Base-by-base conservation (phyloP, 768 basidiomycete species). In the Rhodotorula sphaerocarpa region DNA sequence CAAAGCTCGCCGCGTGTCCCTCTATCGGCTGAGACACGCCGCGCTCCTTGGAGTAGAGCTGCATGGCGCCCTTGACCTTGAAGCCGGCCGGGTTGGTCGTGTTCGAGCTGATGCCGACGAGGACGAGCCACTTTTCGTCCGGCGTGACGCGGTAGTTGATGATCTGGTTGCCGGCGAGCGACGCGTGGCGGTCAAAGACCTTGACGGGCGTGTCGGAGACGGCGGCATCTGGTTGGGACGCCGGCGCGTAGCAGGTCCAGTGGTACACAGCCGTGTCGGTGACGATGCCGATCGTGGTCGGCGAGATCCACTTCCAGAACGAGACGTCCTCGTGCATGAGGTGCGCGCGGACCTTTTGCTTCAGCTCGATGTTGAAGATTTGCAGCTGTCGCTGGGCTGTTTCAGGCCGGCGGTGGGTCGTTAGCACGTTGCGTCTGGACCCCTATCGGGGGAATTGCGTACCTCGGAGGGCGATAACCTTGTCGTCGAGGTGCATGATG, bases 11-110 rank as follows among this genome's bases (percentile, higher is more conserved):
- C 33, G 95, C 95, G 73, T 99, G 95, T 10, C 95, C 95, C 73
- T 99, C 95, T 59, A 99, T 99, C 41, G 95, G 88, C 77, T 99
- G 95, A 72, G 87, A 91, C 71, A 99, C 90, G 21, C 85, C 86
- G 25, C 95, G 81, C 65, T 95, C 92, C 63, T 84, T 79, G 74
- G 87, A 93, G 78, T 95, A 99, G 28, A 99, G 79, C 76, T 97
- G 95, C 87, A 99, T 95, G 11, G 88, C 82, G 33, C 95, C 95
- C 79, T 97, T 97, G 76, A 97, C 88, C 79, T 93, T 95, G 85
- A 99, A 99, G 0, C 88, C 90, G 31, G 85, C 87, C 12, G 92
- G 91, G 76, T 93, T 93, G 52, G 86, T 86, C 4, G 87, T 79
- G 76, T 92, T 92, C 47, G 87, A 87, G 1, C 90, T 85, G 70